A percentile compares a stretch with the other conserved stretches of the same genome.
Evolutionary conservation across 2,329 filamentous ascomycete species (phyloP).

Genomic region (Pseudogymnoascus sp.): DNA sequence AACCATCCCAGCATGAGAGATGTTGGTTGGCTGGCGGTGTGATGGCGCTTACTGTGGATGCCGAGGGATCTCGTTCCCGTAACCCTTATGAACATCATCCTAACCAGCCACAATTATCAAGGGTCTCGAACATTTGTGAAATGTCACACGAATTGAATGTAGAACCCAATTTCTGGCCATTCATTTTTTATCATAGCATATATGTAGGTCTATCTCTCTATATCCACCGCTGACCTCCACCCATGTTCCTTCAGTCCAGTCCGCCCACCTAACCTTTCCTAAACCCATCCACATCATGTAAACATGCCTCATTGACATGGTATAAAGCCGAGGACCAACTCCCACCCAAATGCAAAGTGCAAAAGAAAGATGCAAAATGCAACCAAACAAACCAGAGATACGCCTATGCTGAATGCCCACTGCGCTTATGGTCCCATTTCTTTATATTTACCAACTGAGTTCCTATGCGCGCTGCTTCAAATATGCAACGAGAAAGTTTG

Average conservation of each 20-base stretch:
- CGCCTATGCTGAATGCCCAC: constrained; percentile 5
- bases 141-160: neutral
- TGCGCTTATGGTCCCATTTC: constrained; percentile 1
- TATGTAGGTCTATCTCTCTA: constrained; percentile 5
- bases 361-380: constrained; percentile 5
- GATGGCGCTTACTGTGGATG: constrained; percentile 6
- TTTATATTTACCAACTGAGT: constrained; percentile 5
- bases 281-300: constrained; percentile 3
- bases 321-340: constrained; percentile 4
- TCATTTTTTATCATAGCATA: neutral
- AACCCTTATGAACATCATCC: constrained; percentile 1
- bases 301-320: constrained; percentile 7
- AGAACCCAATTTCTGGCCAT: neutral
- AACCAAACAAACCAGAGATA: constrained; percentile 6
- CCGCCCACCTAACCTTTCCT: neutral
- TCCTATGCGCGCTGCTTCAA: constrained; percentile 33
- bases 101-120: neutral
- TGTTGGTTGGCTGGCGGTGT: neutral
- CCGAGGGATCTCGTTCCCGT: constrained; percentile 1
- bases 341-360: constrained; percentile 5
- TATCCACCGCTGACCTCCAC: neutral
- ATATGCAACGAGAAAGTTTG: constrained; percentile 54
- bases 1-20: neutral
- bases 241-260: neutral
- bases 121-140: neutral